Base-by-base conservation (phyloP, 306 rosid genomes). In the Cicer pinnatifidum region DNA sequence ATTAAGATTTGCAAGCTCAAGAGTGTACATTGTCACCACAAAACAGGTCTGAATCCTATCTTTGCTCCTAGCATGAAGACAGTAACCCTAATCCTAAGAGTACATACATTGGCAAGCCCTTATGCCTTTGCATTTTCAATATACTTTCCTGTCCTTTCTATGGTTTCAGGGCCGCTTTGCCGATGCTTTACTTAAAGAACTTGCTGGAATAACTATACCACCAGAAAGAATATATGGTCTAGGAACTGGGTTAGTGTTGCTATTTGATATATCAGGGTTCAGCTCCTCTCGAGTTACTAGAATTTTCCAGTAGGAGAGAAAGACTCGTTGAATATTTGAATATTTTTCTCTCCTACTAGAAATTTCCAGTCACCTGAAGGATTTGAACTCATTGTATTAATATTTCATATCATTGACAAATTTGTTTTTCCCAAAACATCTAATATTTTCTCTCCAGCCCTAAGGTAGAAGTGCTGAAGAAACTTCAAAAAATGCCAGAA, bases 401-500 rank as follows among this genome's bases (percentile, higher is more conserved):
- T 35, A 16, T 56, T 50, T 63, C 37, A 40, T 56, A 66, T 40
- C 75, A 47, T 43, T 58, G 45, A 58, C 37, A 84, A 56, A 67
- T 54, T 11, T 57, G 40, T 12, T 35, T 50, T 20, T 12, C 46
- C 9, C 52, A 12, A 16, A 71, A 56, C 1, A 81, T 63, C 39
- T 43, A 12, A 1, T 38, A 23, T 45, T 79, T 43, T 40, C 40
- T 19, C 73, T 76, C 9, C 73, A 93, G 97, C 75, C 97, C 98
- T n/a, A 91, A 93, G 86, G 96, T 89, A 46, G 89, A 91, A 82
- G 93, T 91, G 80, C 71, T 93, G 73, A 93, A 91, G 91, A 84
- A 80, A 77, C 88, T 93, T 69, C 97, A 93, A 67, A 89, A 86
- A 81, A 86, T 76, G 83, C 88, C 97, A 38, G 96, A 91, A 79